Evolutionary conservation across 2,329 filamentous ascomycete genomes (phyloP).

Genomic region (Aspergillus jensenii): DNA sequence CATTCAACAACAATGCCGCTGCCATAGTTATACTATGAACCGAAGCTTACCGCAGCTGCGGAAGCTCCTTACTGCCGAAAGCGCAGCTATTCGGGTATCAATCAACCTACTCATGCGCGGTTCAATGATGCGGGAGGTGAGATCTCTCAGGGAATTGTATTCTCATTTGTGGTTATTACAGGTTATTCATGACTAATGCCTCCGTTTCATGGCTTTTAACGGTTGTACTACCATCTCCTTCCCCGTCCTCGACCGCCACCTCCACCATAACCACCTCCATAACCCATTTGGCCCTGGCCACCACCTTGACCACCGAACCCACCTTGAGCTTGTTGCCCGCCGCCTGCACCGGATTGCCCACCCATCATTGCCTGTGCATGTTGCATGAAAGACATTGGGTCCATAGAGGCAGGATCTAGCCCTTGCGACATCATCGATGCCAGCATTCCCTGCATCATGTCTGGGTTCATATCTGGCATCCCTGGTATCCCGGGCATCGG

Average conservation of each 20-base stretch:
- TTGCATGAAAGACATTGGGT: slow-evolving; percentile 56
- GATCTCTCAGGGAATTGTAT: neutral
- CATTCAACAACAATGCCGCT: neutral
- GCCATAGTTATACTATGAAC: neutral
- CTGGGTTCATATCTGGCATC: slow-evolving; percentile 52
- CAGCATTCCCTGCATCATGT: slow-evolving; percentile 62
- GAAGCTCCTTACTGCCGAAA: slow-evolving; percentile 6
- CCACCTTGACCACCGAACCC: slow-evolving; percentile 38
- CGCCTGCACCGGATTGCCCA: slow-evolving; percentile 40
- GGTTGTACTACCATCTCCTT: slow-evolving; percentile 36
- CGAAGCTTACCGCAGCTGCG: neutral
- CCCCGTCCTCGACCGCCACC: slow-evolving; percentile 40
- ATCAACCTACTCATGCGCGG: neutral
- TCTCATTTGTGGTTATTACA: slow-evolving; percentile 16
- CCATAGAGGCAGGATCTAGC: slow-evolving; percentile 54
- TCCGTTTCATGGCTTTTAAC: neutral
- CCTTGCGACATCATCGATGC: slow-evolving; percentile 55
- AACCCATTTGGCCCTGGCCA: slow-evolving; percentile 44
- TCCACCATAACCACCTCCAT: slow-evolving; percentile 39
- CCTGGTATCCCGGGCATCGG: slow-evolving; percentile 40
- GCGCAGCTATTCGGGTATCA: neutral
- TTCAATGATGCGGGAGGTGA: neutral
- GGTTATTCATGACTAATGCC: slow-evolving; percentile 16
- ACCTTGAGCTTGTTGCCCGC: slow-evolving; percentile 34
- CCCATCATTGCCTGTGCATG: slow-evolving; percentile 53